These are phyloP conservation scores for Hypoxylon subgilvum DNA, from an alignment of 495 filamentous ascomycete species.

Conservation along the genomic window DNA sequence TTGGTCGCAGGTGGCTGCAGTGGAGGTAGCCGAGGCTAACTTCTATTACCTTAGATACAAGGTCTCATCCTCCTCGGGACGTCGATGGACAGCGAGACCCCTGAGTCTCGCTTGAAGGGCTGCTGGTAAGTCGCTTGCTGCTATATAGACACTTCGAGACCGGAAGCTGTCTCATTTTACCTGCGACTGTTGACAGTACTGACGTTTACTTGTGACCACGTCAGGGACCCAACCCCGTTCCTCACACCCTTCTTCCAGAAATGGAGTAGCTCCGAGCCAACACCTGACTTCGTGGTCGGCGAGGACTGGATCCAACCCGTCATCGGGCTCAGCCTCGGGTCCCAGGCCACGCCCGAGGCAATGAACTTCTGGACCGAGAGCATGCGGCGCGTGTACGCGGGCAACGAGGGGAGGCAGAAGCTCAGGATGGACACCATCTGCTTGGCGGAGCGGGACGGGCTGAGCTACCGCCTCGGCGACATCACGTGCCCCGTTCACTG, in stretches of 20 bases:
- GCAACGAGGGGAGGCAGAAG: conserved; percentile 62
- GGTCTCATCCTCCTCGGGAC: conserved; percentile 68
- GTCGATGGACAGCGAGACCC: conserved; percentile 67
- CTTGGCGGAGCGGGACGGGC: conserved; percentile 64
- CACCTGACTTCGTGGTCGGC: conserved; percentile 60
- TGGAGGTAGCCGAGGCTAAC: neutral
- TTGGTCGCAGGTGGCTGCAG: too few species aligned
- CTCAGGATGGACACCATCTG: conserved; percentile 63
- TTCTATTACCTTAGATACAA: conserved; percentile 48
- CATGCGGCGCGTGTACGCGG: conserved; percentile 62
- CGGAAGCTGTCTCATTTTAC: neutral
- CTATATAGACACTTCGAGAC: neutral
- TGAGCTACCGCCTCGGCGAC: conserved; percentile 60
- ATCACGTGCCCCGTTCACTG: conserved; percentile 66
- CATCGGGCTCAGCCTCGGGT: conserved; percentile 62
- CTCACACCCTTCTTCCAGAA: conserved; percentile 50
- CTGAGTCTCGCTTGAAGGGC: conserved; percentile 55
- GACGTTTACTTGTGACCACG: neutral
- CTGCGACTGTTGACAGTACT: neutral
- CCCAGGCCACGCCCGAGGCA: conserved; percentile 46
- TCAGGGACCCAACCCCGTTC: conserved; percentile 51
- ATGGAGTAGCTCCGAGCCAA: conserved; percentile 53
- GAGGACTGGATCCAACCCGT: conserved; percentile 63
- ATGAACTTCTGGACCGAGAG: conserved; percentile 59
- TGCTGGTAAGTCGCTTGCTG: conserved; percentile 54